Conservation (phyloP, 2,329 filamentous ascomycete species). For the Fusarium sp. region DNA sequence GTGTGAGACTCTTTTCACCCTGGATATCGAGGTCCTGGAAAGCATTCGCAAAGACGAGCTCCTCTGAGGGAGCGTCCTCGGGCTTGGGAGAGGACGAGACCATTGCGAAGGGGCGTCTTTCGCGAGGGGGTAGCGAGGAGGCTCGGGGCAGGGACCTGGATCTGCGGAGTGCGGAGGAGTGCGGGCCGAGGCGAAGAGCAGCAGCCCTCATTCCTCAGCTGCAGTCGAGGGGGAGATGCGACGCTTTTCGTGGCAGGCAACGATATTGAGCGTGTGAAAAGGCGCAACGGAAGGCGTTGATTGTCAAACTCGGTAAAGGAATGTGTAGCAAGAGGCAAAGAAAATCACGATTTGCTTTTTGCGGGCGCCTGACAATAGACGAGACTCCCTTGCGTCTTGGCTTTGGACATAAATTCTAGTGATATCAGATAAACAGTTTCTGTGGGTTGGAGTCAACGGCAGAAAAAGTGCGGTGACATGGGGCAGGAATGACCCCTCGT, state of each 20-base stretch:
- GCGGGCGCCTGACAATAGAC: constrained; percentile 13
- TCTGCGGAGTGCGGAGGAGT: constrained; percentile 42
- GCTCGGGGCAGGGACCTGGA: constrained; percentile 38
- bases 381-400: constrained; percentile 18
- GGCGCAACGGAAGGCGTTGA: constrained; percentile 2
- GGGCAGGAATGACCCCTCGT: constrained; percentile 49
- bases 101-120: constrained; percentile 40
- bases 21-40: constrained; percentile 40
- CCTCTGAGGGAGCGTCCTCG: constrained; percentile 25
- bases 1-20: constrained; percentile 23
- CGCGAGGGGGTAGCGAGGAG: constrained; percentile 26
- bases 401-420: constrained; percentile 24
- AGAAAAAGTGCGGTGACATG: constrained; percentile 50
- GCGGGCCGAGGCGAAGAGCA: constrained; percentile 46
- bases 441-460: constrained; percentile 42
- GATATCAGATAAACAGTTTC: constrained; percentile 37
- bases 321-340: constrained; percentile 5
- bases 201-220: constrained; percentile 50
- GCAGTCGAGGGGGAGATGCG: constrained; percentile 12
- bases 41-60: constrained; percentile 34
- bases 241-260: constrained; percentile 32
- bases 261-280: not conserved
- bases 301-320: constrained; percentile 5
- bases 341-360: not conserved
- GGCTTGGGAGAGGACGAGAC: constrained; percentile 30